Base-by-base conservation (phyloP, 805 yeast genomes). In the Ogataea wickerhamii region DNA sequence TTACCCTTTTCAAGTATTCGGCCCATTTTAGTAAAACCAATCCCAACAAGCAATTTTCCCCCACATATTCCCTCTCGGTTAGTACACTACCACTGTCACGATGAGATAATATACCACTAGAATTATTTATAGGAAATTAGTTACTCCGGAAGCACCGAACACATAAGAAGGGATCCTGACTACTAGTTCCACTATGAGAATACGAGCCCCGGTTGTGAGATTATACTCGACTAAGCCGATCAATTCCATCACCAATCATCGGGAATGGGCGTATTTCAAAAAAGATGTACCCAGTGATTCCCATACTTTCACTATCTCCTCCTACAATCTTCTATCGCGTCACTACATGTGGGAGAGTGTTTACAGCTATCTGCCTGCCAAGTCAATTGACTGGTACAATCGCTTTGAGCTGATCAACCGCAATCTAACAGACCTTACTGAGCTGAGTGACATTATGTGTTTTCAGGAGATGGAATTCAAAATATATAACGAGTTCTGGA, bases 301-400 rank as follows among this genome's bases (percentile, higher is more conserved):
- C 1, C 29, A 48, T 4, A 45, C 53, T 1, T 48, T 63, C 33
- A 52, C 62, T 0, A 48, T 64, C 3, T 58, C 66, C 5, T 57
- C 64, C 1, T 64, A 63, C 37, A 64, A 64, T 37, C 48, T 64
- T 2, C 40, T 64, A 19, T 56, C 58, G 1, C 56, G 63, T 22
- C 76, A 77, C 36, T 79, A 79, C 44, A 60, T 78, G 58, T 78
- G 84, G 84, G 72, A 73, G 1, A 68, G 68, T 36, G 76, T 78
- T 4, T 79, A 76, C 47, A 58, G 63, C 7, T 73, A 76, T 48
- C 69, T 76, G 14, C 74, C 76, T 1, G 62, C 63, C 8, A 52
- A 65, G 29, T 70, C 61, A 44, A 65, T 68, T 16, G 67, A 67
- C 32, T 76, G 82, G 83, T 56, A 55, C 5, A 69, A 70, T 44